Percentiles rank a stretch among this genome's conserved stretches.
These are phyloP conservation scores for Neurospora sp. DNA, from an alignment of 495 filamentous ascomycete species.

Conservation along the genomic window DNA sequence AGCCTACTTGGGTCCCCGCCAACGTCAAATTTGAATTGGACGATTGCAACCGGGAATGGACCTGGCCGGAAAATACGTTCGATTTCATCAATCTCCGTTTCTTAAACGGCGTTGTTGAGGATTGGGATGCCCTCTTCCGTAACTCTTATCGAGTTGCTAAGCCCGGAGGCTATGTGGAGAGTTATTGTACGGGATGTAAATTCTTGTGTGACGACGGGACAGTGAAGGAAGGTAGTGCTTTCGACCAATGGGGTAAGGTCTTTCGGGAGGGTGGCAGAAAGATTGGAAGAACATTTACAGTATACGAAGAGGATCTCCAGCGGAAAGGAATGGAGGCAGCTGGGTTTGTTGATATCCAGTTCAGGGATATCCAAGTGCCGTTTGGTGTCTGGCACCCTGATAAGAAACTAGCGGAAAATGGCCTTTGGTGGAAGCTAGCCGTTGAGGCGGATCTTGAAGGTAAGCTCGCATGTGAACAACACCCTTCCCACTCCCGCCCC, in stretches of 20 bases:
- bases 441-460: constrained; percentile 25
- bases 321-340: constrained; percentile 47
- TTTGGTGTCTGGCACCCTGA: not conserved
- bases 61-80: constrained; percentile 38
- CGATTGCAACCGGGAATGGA: constrained; percentile 43
- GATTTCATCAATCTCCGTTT: constrained; percentile 54
- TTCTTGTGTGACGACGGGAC: constrained; percentile 16
- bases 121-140: constrained; percentile 40
- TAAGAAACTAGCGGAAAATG: constrained; percentile 24
- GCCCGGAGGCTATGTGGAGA: constrained; percentile 28
- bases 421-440: constrained; percentile 21
- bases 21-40: constrained; percentile 45
- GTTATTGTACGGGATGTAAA: constrained; percentile 8
- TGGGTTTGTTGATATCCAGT: constrained; percentile 43
- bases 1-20: constrained; percentile 36
- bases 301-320: constrained; percentile 31
- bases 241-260: constrained; percentile 21
- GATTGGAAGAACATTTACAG: constrained; percentile 6
- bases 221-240: constrained; percentile 13
- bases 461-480: constrained; percentile 1
- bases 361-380: constrained; percentile 12
- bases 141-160: constrained; percentile 23
- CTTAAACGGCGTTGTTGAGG: constrained; percentile 41
- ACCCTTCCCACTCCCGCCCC: constrained; percentile 1
- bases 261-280: constrained; percentile 12